Evolutionary conservation across 495 filamentous ascomycete genomes (phyloP), one percentile per base, ranked within the genome.

Genomic region (Talaromyces trachyspermus): DNA sequence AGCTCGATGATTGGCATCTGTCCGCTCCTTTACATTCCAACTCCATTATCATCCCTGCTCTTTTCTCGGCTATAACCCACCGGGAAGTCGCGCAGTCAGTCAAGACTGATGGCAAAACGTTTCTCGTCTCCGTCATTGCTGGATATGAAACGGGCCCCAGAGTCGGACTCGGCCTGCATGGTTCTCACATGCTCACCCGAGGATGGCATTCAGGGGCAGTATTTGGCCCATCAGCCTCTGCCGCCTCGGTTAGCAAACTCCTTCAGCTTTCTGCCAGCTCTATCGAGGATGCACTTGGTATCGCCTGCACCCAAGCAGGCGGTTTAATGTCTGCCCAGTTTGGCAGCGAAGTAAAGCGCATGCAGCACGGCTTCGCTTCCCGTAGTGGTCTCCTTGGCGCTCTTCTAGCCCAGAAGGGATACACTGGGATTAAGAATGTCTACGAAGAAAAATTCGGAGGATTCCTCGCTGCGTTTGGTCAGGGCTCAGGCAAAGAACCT

Each of bases 331-430:
- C 63, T 9, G 70, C 68, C 14, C 69, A 75, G 41, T 70, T 59
- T 41, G 70, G 66, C 25, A 58, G 66, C 10, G 58, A 60, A 45
- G 59, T 68, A 2, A 75, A 72, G 49, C 59, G 65, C 4, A 68
- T 74, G 65, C 66, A 72, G 48, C 70, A 73, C 42, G 70, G 60
- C 1, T 74, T 75, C 43, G 67, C 67, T 0, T 64, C 69, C 9
- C 61, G 69, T 1, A 74, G 65, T 36, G 70, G 69, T 0, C 60
- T 72, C 1, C 57, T 74, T 23, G 66, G 46, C 0, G 63, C 68
- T 3, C 40, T 75, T 8, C 38, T 73, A 30, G 65, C 69, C 3
- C 49, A 56, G 11, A 41, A 45, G 2, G 64, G 58, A 0, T 75
- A 75, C 51, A 48, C 50, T 5, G 72, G 71, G 0, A 72, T 76